phyloP scores from a whole-genome alignment of 306 rosid species.

The Sophora flavescens region DNA sequence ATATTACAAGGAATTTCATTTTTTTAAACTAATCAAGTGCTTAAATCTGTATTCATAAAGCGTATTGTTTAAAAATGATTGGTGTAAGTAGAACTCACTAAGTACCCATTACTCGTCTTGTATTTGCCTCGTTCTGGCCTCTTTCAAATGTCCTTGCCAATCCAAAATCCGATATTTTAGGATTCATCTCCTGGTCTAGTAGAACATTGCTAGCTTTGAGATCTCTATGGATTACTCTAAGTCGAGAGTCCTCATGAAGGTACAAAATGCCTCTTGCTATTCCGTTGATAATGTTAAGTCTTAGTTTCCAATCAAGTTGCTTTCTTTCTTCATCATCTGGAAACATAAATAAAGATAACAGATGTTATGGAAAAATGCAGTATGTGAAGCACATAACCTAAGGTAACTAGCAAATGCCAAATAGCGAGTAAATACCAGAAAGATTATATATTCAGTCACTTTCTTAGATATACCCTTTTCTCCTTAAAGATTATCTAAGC shows the following conservation, averaged over 20 bases:
- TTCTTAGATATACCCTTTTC: neutral
- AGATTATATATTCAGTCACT: neutral
- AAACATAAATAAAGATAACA: neutral
- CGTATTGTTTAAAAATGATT: neutral
- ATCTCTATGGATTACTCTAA: no score
- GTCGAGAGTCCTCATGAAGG: no score
- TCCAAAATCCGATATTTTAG: no score
- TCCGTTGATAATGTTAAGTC: slow-evolving; percentile 31
- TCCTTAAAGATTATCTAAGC: no score
- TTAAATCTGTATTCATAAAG: no score
- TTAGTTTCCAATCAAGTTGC: slow-evolving; percentile 34
- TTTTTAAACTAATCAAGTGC: neutral
- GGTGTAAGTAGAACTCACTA: slow-evolving; percentile 25
- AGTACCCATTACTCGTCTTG: slow-evolving; percentile 50
- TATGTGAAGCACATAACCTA: neutral
- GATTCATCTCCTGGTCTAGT: no score
- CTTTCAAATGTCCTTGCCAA: slow-evolving; percentile 14
- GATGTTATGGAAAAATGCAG: neutral
- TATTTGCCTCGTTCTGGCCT: slow-evolving; percentile 37
- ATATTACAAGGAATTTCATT: neutral
- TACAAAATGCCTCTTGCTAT: no score
- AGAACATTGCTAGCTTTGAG: no score
- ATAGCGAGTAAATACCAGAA: neutral
- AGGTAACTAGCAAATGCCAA: no score
- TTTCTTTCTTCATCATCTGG: slow-evolving; percentile 36